Evolutionary conservation across 2,329 filamentous ascomycete genomes (phyloP).

Genomic region (Penicillium frequentans): DNA sequence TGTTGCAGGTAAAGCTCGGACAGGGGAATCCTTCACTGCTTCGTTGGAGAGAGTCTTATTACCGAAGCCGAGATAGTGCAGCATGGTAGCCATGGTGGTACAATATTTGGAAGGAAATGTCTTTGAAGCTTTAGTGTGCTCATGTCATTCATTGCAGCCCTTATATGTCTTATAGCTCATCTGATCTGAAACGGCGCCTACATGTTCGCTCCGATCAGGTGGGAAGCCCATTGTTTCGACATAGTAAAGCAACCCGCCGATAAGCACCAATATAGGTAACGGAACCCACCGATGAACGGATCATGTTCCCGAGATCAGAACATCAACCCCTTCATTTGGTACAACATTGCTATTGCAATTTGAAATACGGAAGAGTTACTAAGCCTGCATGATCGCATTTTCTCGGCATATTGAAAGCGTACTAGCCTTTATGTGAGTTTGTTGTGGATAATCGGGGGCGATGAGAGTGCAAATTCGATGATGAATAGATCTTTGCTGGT

Average conservation of each 20-base stretch:
- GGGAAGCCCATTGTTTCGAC: not conserved
- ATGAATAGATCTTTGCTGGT: not conserved
- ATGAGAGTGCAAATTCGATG: not conserved
- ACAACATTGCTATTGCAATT: not conserved
- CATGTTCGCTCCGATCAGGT: not conserved
- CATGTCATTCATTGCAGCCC: not conserved
- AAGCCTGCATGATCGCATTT: too few species aligned
- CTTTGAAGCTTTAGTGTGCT: not conserved
- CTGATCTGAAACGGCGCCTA: not conserved
- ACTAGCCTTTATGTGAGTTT: not conserved
- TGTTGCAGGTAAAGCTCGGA: constrained; percentile 22
- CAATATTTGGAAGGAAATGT: not conserved
- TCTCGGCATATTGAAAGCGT: not conserved
- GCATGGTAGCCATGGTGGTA: constrained; percentile 16
- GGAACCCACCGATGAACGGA: not conserved
- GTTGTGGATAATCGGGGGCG: not conserved
- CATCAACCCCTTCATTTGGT: not conserved
- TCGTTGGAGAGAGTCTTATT: constrained; percentile 9
- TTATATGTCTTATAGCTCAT: not conserved
- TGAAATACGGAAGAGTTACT: not conserved
- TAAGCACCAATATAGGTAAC: not conserved
- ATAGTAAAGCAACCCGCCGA: not conserved
- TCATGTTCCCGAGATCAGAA: not conserved
- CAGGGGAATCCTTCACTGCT: constrained; percentile 8
- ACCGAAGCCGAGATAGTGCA: constrained; percentile 24